Conservation (phyloP, 345 rosid genomes). For the Linum lewisii region DNA sequence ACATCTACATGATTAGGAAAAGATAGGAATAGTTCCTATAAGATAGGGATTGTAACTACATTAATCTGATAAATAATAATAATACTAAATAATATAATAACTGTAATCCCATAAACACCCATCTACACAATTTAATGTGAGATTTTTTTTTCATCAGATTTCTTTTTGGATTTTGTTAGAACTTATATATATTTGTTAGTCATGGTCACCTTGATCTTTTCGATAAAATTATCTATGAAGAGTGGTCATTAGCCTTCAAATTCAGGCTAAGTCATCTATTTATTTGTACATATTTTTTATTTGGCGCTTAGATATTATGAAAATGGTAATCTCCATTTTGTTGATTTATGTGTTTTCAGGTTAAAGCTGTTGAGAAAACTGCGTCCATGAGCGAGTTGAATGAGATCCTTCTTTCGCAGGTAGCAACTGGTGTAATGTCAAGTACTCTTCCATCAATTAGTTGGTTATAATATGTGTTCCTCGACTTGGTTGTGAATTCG, state of each 20-base stretch:
- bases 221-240: background rate
- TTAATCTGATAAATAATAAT: too few relatives aligned
- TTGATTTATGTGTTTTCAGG: conserved; percentile 36
- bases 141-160: background rate
- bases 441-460: conserved; percentile 5
- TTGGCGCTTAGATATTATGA: background rate
- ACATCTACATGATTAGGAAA: too few relatives aligned
- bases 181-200: background rate
- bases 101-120: too few relatives aligned
- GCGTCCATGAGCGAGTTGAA: conserved; percentile 95
- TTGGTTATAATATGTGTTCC: conserved; percentile 6
- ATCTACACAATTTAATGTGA: background rate
- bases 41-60: too few relatives aligned
- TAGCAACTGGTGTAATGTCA: conserved; percentile 19
- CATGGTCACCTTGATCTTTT: background rate
- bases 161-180: background rate
- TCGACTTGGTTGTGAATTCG: background rate
- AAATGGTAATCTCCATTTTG: background rate
- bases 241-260: background rate
- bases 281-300: background rate
- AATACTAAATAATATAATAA: too few relatives aligned
- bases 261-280: conserved; percentile 6
- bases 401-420: conserved; percentile 90
- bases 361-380: conserved; percentile 78
- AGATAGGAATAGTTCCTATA: too few relatives aligned